A percentile compares a stretch with the other conserved stretches of the same genome.
These are phyloP conservation scores for Avena eriantha DNA, from an alignment of 176 grass and related monocot genomes.

Conservation along the genomic window DNA sequence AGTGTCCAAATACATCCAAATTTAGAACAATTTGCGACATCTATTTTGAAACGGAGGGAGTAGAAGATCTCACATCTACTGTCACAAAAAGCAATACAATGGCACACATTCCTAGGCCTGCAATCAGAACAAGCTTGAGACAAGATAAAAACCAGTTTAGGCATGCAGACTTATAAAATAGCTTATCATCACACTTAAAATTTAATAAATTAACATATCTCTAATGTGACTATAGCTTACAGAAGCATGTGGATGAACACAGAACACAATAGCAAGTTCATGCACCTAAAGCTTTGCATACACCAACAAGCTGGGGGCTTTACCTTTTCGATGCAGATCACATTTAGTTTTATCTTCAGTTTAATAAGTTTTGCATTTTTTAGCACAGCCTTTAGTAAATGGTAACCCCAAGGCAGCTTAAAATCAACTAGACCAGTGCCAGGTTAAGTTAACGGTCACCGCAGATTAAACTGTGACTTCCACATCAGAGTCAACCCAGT, in stretches of 20 bases:
- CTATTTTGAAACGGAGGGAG: too few species aligned
- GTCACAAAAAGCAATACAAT: background rate
- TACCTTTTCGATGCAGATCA: background rate
- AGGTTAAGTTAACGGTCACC: background rate
- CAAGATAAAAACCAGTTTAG: conserved; percentile 14
- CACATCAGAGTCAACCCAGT: background rate
- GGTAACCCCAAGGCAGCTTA: background rate
- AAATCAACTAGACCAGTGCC: background rate
- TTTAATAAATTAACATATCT: background rate
- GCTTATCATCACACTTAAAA: background rate
- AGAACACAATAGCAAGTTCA: conserved; percentile 1
- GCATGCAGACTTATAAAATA: background rate
- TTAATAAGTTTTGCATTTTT: conserved; percentile 26
- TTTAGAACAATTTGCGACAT: too few species aligned
- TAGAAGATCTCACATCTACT: background rate
- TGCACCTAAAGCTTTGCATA: background rate
- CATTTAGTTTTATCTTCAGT: conserved; percentile 14
- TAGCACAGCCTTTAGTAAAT: background rate
- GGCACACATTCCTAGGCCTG: conserved; percentile 1
- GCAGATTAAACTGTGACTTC: background rate
- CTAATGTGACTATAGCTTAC: conserved; percentile 24
- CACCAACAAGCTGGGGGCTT: too few species aligned
- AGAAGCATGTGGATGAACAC: background rate
- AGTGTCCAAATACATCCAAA: too few species aligned
- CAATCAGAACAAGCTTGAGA: background rate